phyloP scores from a whole-genome alignment of 78 protist species.

The Blattamonas nauphoetae region DNA sequence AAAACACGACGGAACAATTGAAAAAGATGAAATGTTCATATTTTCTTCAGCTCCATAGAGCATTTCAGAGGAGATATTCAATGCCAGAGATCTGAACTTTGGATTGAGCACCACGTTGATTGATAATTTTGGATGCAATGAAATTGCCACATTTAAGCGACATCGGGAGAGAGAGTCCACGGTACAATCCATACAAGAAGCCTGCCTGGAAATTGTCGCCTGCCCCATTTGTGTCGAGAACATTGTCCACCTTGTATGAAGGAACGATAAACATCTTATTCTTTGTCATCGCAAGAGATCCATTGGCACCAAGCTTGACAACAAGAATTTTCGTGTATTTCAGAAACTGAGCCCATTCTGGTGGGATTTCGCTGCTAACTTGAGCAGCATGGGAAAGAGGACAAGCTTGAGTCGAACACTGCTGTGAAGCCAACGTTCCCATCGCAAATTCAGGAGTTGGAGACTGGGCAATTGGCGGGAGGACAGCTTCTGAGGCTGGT shows the following conservation, averaged over 20 bases:
- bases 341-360: background rate
- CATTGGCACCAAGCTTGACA: background rate
- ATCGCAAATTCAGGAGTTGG: no score
- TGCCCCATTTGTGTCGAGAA: conserved; percentile 1
- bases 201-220: conserved; percentile 12
- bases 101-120: background rate
- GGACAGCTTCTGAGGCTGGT: background rate
- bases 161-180: background rate
- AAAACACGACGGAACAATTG: no score
- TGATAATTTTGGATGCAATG: background rate
- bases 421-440: background rate
- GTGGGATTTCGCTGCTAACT: background rate
- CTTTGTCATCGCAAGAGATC: background rate
- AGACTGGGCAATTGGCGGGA: background rate
- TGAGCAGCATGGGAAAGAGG: background rate
- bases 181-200: background rate
- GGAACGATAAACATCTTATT: background rate
- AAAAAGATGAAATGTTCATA: no score
- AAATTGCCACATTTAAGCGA: background rate
- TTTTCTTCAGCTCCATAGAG: no score
- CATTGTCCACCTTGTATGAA: background rate
- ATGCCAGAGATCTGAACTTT: background rate
- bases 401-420: background rate
- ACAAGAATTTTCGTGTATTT: background rate
- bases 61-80: background rate